phyloP scores from a whole-genome alignment of 257 asterid species.

The Forsythia suspensa region DNA sequence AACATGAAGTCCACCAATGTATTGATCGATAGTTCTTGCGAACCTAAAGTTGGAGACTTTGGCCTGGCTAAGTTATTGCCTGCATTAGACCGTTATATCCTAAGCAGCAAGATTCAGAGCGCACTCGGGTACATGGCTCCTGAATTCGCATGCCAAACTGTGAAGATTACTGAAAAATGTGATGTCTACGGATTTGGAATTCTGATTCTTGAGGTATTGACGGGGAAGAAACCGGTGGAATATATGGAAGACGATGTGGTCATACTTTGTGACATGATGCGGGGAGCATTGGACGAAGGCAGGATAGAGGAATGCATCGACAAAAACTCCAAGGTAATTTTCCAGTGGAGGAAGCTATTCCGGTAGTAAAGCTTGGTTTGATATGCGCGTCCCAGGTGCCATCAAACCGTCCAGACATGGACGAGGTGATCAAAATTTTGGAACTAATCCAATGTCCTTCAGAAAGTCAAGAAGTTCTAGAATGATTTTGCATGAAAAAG shows the following conservation, averaged over 20 bases:
- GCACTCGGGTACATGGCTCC: conserved; percentile 93
- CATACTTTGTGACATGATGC: conserved; percentile 72
- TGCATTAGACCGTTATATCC: conserved; percentile 54
- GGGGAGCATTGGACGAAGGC: conserved; percentile 72
- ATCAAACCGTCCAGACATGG: conserved; percentile 83
- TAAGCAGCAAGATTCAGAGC: conserved; percentile 86
- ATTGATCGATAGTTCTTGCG: conserved; percentile 49
- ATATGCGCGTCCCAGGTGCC: conserved; percentile 91
- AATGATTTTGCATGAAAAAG: conserved; percentile 24
- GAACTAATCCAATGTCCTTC: conserved; percentile 59
- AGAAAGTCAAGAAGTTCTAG: conserved; percentile 51
- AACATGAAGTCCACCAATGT: conserved; percentile 69
- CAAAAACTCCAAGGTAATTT: conserved; percentile 46
- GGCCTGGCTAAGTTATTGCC: conserved; percentile 74
- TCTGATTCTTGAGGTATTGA: conserved; percentile 60
- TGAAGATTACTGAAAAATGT: conserved; percentile 80
- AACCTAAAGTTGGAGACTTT: conserved; percentile 72
- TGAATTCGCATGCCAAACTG: conserved; percentile 79
- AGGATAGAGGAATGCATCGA: conserved; percentile 73
- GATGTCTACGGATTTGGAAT: conserved; percentile 86
- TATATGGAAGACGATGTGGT: conserved; percentile 88
- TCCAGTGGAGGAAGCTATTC: conserved; percentile 70
- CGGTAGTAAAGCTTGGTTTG: conserved; percentile 71
- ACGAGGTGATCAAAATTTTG: conserved; percentile 72
- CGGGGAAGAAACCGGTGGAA: conserved; percentile 78